A percentile compares a stretch with the other conserved stretches of the same genome.
Evolutionary conservation across 371 early-diverging fungal species (phyloP).

Genomic region (Zancudomyces culisetae): DNA sequence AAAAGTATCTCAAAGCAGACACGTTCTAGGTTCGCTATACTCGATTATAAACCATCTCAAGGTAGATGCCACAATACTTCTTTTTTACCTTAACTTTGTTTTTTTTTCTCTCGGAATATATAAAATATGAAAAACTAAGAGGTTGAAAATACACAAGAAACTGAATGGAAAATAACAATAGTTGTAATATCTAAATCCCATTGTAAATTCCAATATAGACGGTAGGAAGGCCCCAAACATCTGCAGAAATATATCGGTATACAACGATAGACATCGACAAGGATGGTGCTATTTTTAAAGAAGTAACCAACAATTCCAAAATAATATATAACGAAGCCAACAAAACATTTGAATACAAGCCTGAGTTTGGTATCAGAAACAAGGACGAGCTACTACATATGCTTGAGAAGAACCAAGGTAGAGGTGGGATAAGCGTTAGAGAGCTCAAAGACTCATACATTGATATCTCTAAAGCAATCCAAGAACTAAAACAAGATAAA

Average conservation of each 20-base stretch:
- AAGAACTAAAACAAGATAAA: constrained; percentile 45
- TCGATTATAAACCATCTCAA: constrained; percentile 4
- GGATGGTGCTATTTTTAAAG: constrained; percentile 33
- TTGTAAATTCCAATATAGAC: constrained; percentile 16
- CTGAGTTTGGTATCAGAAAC: constrained; percentile 50
- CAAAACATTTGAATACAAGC: constrained; percentile 54
- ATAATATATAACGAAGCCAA: constrained; percentile 34
- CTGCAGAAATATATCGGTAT: constrained; percentile 37
- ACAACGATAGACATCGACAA: constrained; percentile 35
- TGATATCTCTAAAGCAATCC: constrained; percentile 41
- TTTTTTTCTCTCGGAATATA: too few species aligned
- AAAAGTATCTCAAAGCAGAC: constrained; percentile 1
- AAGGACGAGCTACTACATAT: constrained; percentile 50
- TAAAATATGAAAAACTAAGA: too few species aligned
- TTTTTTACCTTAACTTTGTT: background rate
- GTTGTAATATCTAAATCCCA: background rate
- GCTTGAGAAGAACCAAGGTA: constrained; percentile 31
- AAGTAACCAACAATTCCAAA: constrained; percentile 40
- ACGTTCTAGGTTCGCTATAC: constrained; percentile 33
- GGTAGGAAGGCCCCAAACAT: constrained; percentile 38
- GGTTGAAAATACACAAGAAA: too few species aligned
- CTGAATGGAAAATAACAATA: background rate
- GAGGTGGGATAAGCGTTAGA: constrained; percentile 59
- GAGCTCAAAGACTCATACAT: constrained; percentile 64
- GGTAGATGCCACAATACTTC: constrained; percentile 1